phyloP scores from a whole-genome alignment of 139 green algal genomes.

The Coelastrella sp. region DNA sequence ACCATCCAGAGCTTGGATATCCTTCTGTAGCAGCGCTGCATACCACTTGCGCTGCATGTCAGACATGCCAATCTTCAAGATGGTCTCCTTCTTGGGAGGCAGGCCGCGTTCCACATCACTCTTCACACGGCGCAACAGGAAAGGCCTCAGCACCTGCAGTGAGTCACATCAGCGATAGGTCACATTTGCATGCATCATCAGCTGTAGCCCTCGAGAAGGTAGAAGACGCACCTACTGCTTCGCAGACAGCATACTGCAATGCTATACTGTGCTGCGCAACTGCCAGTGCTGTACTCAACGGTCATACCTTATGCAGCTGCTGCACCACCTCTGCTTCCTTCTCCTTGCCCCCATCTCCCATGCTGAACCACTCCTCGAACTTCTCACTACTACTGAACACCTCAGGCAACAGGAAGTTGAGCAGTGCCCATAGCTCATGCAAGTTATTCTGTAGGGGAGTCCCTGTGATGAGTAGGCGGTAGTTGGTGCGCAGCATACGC shows the following conservation, averaged over 20 bases:
- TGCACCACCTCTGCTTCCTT: conserved; percentile 95
- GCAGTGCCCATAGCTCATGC: conserved; percentile 98
- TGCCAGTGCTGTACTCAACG: not conserved
- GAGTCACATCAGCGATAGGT: not conserved
- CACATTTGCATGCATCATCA: not conserved
- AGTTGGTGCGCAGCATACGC: conserved; percentile 93
- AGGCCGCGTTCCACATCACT: conserved; percentile 96
- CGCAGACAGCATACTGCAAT: not conserved
- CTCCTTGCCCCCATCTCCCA: conserved; percentile 78
- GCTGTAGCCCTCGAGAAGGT: no score
- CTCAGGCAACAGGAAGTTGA: conserved; percentile 99
- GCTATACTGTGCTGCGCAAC: no score
- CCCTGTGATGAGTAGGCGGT: conserved; percentile 98
- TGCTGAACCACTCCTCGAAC: conserved; percentile 98
- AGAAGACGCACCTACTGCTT: not conserved
- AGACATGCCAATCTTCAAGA: conserved; percentile 99
- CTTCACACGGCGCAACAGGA: conserved; percentile 98
- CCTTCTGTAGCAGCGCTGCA: conserved; percentile 95
- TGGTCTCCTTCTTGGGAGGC: conserved; percentile 99
- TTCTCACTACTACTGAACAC: conserved; percentile 93
- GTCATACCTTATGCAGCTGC: conserved; percentile 96
- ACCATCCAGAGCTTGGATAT: conserved; percentile 89
- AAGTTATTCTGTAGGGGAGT: conserved; percentile 99
- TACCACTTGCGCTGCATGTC: conserved; percentile 96
- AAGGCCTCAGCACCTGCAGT: conserved; percentile 92